Conservation (phyloP, 1,284 basidiomycete species). For the Cutaneotrichosporon cutaneum region DNA sequence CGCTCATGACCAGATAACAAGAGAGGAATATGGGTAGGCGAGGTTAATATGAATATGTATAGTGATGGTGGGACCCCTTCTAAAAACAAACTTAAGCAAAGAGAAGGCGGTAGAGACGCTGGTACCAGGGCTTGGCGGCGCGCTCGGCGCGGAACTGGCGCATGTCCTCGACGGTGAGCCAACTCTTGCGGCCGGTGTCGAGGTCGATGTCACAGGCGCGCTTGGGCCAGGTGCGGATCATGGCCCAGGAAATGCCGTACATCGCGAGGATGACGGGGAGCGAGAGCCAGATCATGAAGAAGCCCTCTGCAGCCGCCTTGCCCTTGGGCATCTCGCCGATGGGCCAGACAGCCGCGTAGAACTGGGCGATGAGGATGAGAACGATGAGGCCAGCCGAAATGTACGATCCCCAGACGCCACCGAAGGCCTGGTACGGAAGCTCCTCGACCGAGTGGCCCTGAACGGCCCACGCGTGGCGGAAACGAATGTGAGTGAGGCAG, state of each 20-base stretch:
- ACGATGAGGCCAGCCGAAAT: constrained; percentile 50
- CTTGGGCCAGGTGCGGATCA: constrained; percentile 47
- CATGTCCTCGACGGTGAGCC: constrained; percentile 53
- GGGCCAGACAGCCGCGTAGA: constrained; percentile 38
- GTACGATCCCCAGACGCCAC: constrained; percentile 55
- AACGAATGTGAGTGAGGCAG: constrained; percentile 47
- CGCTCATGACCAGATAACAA: background rate
- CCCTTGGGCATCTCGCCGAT: constrained; percentile 20
- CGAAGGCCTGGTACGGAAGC: constrained; percentile 52
- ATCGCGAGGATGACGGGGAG: constrained; percentile 48
- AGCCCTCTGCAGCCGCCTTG: constrained; percentile 43
- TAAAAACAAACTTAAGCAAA: constrained; percentile 24
- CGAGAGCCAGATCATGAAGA: constrained; percentile 55
- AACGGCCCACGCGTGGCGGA: constrained; percentile 52
- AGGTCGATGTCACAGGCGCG: constrained; percentile 52
- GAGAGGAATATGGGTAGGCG: background rate
- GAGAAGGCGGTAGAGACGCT: constrained; percentile 42
- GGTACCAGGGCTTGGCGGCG: constrained; percentile 35
- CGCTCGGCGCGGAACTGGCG: constrained; percentile 36
- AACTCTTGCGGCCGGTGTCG: constrained; percentile 54
- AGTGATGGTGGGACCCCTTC: background rate
- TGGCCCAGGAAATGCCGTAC: constrained; percentile 46
- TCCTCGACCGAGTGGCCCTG: constrained; percentile 54
- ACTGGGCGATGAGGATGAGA: constrained; percentile 47
- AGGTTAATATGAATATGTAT: too few relatives aligned